phyloP scores from a whole-genome alignment of 1,284 basidiomycete genomes.

The Puccinia sorghi region DNA sequence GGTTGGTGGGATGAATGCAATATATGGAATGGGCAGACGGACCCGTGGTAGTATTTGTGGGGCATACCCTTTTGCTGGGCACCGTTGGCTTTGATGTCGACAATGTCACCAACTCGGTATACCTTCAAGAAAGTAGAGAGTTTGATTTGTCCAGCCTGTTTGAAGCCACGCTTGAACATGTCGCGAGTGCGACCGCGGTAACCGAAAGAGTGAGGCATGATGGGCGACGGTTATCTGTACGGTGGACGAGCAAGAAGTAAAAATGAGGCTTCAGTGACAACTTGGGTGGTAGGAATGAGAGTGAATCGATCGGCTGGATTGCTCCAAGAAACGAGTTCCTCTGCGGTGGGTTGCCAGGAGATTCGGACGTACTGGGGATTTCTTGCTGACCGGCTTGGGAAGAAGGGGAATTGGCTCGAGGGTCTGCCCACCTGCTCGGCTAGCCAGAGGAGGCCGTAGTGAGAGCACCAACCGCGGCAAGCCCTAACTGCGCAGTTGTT shows the following conservation, averaged over 20 bases:
- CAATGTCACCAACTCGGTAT: slow-evolving; percentile 96
- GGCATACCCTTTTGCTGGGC: slow-evolving; percentile 99
- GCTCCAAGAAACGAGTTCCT: background rate
- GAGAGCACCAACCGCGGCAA: slow-evolving; percentile 17
- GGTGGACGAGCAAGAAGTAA: slow-evolving; percentile 4
- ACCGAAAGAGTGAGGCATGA: slow-evolving; percentile 99
- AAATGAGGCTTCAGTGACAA: background rate
- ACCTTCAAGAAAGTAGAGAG: slow-evolving; percentile 88
- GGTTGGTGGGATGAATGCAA: background rate
- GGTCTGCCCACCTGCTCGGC: background rate
- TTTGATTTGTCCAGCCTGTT: slow-evolving; percentile 69
- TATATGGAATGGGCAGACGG: background rate
- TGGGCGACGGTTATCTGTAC: slow-evolving; percentile 60
- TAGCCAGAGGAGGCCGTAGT: background rate
- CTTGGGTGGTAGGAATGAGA: background rate
- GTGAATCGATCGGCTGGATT: background rate
- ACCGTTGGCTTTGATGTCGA: slow-evolving; percentile 99
- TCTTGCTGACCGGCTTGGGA: slow-evolving; percentile 1
- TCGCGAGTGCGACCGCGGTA: slow-evolving; percentile 99
- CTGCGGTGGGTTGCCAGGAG: background rate
- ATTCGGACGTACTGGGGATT: slow-evolving; percentile 1
- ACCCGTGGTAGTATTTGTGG: slow-evolving; percentile 72
- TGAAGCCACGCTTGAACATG: slow-evolving; percentile 99
- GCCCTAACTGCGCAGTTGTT: background rate
- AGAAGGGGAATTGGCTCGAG: too few relatives aligned